Conservation (phyloP, 768 basidiomycete species). For the Boletus eberwhitei region DNA sequence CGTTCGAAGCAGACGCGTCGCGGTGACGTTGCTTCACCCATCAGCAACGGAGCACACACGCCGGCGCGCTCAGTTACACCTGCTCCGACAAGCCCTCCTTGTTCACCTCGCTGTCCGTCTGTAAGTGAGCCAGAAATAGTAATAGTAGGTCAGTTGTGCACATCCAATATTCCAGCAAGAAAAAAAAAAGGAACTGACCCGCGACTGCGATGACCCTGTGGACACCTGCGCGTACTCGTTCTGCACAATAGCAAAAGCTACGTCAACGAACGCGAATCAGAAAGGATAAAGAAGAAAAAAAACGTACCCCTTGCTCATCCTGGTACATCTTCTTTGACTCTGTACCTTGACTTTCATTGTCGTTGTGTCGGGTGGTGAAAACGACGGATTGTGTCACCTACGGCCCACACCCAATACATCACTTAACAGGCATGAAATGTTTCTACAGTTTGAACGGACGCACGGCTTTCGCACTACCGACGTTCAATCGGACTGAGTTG, state of each 20-base stretch:
- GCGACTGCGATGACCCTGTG: constrained; percentile 17
- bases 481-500: constrained; percentile 11
- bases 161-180: background rate
- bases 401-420: background rate
- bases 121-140: background rate
- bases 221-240: constrained; percentile 16
- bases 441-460: background rate
- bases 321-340: constrained; percentile 18
- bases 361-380: constrained; percentile 1
- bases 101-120: background rate
- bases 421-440: background rate
- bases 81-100: constrained; percentile 3
- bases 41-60: background rate
- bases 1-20: background rate
- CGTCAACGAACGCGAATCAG: background rate
- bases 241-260: background rate
- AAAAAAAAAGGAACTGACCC: constrained; percentile 3
- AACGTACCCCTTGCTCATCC: constrained; percentile 13
- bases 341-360: background rate
- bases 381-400: constrained; percentile 20
- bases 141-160: background rate
- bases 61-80: background rate
- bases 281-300: too few relatives aligned
- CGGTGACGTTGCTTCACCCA: background rate
- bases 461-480: constrained; percentile 15